Evolutionary conservation across 108 stramenopile genomes (phyloP), one percentile per base, ranked within the genome.

Genomic region (Pseudonitzschia multistriata): DNA sequence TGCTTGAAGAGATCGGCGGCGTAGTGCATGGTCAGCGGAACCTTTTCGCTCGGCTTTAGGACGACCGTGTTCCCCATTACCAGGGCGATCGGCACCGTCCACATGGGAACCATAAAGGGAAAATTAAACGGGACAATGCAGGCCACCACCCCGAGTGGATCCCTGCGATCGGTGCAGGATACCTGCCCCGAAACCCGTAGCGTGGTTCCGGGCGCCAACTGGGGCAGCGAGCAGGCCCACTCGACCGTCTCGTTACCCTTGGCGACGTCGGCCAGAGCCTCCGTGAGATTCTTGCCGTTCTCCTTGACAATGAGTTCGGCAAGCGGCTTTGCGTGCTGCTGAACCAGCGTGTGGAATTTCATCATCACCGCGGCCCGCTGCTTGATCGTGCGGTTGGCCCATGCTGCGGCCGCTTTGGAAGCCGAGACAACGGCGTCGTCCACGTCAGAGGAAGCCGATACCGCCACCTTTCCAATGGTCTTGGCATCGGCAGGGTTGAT

Each of bases 241-340:
- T 98, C 98, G 45, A 98, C 95, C 33, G 98, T 98, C 76, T 98
- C 98, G 53, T 96, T 96, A 5, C 97, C 98, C 74, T 98, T 98
- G 72, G 98, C 96, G 36, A 97, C 93, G 68, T 96, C 95, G 31
- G 96, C 97, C 69, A 91, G 49, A 7, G 97, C 97, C 76, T 99
- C 99, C 27, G 95, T 92, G 8, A 93, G 80, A 73, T 97, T 98
- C 85, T 98, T 98, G 15, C 99, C 97, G 63, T 98, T 97, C 79
- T 99, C 97, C 10, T 53, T 67, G 14, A 96, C 96, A 59, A 98
- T 95, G 31, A 97, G 62, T 34, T 74, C 70, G 0, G 97, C 97
- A 62, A 99, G 66, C 70, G 96, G 96, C 49, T 89, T 50, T 25
- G 91, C 82, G 77, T 97, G 79, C 34, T 80, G 50, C 19, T 79